Conservation (phyloP, 257 asterid species). For the Solanum virginianum region DNA sequence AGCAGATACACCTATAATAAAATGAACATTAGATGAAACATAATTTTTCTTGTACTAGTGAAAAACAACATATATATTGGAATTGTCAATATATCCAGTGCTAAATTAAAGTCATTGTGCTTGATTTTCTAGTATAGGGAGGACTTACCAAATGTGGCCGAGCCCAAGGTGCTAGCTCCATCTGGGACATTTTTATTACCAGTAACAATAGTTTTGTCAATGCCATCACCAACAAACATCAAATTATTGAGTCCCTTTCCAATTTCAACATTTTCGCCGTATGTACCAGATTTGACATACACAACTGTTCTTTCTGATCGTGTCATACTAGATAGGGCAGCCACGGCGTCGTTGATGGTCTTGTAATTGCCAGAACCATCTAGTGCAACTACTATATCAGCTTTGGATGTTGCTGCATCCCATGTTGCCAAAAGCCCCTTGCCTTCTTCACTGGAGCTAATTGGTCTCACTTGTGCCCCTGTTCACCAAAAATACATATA, state of each 20-base stretch:
- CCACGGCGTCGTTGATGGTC: conserved; percentile 53
- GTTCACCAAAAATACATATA: neutral
- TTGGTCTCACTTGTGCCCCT: conserved; percentile 1
- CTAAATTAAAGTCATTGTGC: neutral
- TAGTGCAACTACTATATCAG: conserved; percentile 51
- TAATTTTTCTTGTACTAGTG: neutral
- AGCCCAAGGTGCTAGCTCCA: conserved; percentile 32
- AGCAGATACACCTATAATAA: conserved; percentile 31
- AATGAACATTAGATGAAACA: neutral
- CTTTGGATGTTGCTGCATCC: conserved; percentile 33
- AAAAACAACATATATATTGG: neutral
- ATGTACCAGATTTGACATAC: conserved; percentile 48
- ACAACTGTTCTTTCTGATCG: conserved; percentile 24
- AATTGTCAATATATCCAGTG: neutral
- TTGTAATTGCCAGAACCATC: conserved; percentile 58
- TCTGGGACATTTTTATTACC: conserved; percentile 28
- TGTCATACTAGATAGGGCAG: conserved; percentile 18
- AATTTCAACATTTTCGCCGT: conserved; percentile 39
- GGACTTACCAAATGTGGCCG: conserved; percentile 53
- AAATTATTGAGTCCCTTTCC: conserved; percentile 24
- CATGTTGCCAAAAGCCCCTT: conserved; percentile 32
- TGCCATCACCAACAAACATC: conserved; percentile 78
- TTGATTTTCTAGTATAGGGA: neutral
- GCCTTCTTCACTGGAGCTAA: neutral
- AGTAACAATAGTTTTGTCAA: conserved; percentile 46